Base-by-base conservation (phyloP, 1,284 basidiomycete genomes). In the Boletellus deceptivus region DNA sequence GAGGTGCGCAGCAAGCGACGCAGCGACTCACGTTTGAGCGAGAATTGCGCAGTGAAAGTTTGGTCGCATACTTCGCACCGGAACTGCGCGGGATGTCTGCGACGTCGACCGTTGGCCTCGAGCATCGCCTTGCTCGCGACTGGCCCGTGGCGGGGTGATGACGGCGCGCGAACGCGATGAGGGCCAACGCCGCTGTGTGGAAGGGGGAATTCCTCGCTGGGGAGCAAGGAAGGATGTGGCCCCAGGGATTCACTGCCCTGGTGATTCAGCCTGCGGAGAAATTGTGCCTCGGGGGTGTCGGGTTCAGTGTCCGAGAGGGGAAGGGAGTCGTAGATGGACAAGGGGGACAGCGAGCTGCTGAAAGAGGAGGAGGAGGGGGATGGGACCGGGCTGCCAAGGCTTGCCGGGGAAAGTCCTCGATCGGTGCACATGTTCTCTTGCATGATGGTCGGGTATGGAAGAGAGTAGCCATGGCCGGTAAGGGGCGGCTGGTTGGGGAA, bases 51-150 rank as follows among this genome's bases (percentile, higher is more conserved):
- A 14, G 65, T 67, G 10, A 67, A 67, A 0, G 65, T 63, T 35
- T 67, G 65, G 0, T n/a, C 14, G 34, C 65, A 67, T 0, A 56
- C 55, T 0, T 16, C 2, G 16, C 69, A 67, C 1, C 0, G 1
- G 11, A 55, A 58, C 10, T 53, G 55, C 14, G 68, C 50, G 2
- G 61, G 54, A 42, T 70, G 67, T 27, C 64, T 60, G 16, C 65
- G 68, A n/a, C 65, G 68, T 3, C 64, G 55, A 43, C 59, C 48
- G 25, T 67, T 67, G 0, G 68, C 65, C 14, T 66, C 62, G 4
- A 68, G 55, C 67, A 70, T 70, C 0, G 68, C 67, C 46, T 56
- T 69, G 35, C 65, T 67, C 0, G 65, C 68, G 1, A 67, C 65
- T 1, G 63, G 61, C 13, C 55, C 62, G 16, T 7, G 34, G 17